Evolutionary conservation across 2,329 filamentous ascomycete species (phyloP), one percentile per base, ranked within the genome.

Genomic region (Xylaria sp.): DNA sequence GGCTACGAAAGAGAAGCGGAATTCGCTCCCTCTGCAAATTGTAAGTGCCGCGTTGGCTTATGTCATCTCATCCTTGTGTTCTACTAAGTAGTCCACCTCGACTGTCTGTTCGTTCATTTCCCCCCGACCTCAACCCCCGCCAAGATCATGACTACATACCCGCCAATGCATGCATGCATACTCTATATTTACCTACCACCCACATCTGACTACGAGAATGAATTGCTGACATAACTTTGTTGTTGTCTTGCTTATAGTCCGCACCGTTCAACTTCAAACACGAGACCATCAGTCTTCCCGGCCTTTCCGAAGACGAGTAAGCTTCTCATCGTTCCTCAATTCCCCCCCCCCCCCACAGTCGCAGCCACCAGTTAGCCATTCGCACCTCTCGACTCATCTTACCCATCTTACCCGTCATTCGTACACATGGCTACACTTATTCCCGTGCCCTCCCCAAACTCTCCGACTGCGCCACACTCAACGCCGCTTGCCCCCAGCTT

Each of bases 251-350:
- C 40, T 29, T 60, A 57, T 40, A 89, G 87, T 89, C 87, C 59
- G 83, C 84, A 10, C 88, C 88, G 0, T 90, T 87, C 78, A 82
- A 89, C 76, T 85, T 89, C 74, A 85, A 86, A 75, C 84, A 83
- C 66, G 86, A 88, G 74, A 79, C 82, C n/a, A 80, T 85, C 48
- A 79, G 78, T 51, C 79, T 90, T 16, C 86, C 86, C 2, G 88
- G 87, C 47, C 81, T 89, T 50, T 85, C 85, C 54, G 82, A 87
- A 71, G 86, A 89, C 72, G 87, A 90, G 87, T 89, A 83, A 78
- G 87, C 81, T 37, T 48, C 18, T 35, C 18, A 18, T 23, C 13
- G 5, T 60, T n/a, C n/a, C n/a, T n/a, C n/a, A n/a, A n/a, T n/a
- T n/a, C n/a, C n/a, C n/a, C n/a, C n/a, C n/a, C n/a, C n/a, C n/a